Percentiles rank a stretch among this genome's conserved stretches.
These are phyloP conservation scores for Sparassis latifolia DNA, from an alignment of 1,284 basidiomycete species.

Conservation along the genomic window DNA sequence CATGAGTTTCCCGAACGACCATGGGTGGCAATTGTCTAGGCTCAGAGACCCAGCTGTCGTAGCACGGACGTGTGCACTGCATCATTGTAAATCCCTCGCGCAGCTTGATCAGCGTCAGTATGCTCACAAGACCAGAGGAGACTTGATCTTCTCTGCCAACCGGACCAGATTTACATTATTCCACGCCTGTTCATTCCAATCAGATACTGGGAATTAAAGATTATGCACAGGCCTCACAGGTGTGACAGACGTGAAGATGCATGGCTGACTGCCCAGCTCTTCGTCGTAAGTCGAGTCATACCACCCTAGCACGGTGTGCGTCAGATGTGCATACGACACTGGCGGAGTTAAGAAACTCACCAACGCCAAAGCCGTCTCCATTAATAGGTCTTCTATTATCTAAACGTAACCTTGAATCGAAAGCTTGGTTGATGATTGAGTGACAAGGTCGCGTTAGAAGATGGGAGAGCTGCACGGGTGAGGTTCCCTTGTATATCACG, in stretches of 20 bases:
- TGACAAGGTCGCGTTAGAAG: constrained; percentile 89
- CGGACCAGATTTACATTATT: constrained; percentile 88
- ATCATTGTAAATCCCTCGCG: constrained; percentile 1
- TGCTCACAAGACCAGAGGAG: constrained; percentile 83
- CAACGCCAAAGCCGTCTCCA: constrained; percentile 96
- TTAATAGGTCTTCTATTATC: constrained; percentile 82
- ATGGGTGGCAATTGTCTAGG: constrained; percentile 93
- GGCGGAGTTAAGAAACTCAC: constrained; percentile 40
- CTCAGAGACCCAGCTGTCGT: constrained; percentile 83
- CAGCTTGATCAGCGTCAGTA: neutral
- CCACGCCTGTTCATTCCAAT: constrained; percentile 62
- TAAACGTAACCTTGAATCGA: constrained; percentile 83
- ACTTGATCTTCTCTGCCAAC: constrained; percentile 92
- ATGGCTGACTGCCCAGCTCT: constrained; percentile 80
- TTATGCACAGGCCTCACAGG: constrained; percentile 47
- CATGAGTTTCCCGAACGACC: constrained; percentile 84
- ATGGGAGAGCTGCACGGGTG: constrained; percentile 84
- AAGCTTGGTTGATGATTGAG: constrained; percentile 94
- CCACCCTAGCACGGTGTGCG: constrained; percentile 50
- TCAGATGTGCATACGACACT: neutral
- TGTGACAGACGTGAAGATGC: constrained; percentile 95
- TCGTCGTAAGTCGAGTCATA: constrained; percentile 78
- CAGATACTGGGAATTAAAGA: neutral
- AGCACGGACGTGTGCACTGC: constrained; percentile 84
- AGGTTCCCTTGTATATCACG: constrained; percentile 87